These are phyloP conservation scores for Purpureocillium lavendulum DNA, from an alignment of 2,329 filamentous ascomycete species.

Conservation along the genomic window DNA sequence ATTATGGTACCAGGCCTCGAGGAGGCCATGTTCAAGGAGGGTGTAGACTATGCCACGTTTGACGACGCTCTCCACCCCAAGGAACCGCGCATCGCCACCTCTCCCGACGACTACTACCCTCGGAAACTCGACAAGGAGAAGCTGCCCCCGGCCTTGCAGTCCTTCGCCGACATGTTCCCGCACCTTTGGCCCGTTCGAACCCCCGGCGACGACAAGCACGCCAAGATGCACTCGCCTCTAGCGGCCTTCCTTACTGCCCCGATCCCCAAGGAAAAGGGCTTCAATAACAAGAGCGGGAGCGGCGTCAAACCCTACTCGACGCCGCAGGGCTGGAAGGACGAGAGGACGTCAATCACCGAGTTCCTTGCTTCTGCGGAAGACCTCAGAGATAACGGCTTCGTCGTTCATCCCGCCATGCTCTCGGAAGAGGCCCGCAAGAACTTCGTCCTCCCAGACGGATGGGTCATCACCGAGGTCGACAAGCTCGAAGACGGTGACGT, in stretches of 20 bases:
- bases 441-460: slow-evolving; percentile 56
- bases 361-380: slow-evolving; percentile 68
- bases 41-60: slow-evolving; percentile 40
- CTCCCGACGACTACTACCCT: slow-evolving; percentile 54
- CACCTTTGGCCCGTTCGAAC: slow-evolving; percentile 86
- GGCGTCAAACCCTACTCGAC: slow-evolving; percentile 53
- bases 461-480: slow-evolving; percentile 71
- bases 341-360: slow-evolving; percentile 72
- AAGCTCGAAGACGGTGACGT: slow-evolving; percentile 58
- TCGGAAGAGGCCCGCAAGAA: slow-evolving; percentile 46
- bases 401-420: slow-evolving; percentile 72
- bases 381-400: slow-evolving; percentile 74
- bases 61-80: slow-evolving; percentile 25
- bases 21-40: slow-evolving; percentile 74
- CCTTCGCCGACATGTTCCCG: slow-evolving; percentile 73
- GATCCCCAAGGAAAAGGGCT: slow-evolving; percentile 56
- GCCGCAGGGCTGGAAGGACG: slow-evolving; percentile 60
- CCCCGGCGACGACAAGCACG: slow-evolving; percentile 74
- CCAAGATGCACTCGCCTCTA: slow-evolving; percentile 78
- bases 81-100: slow-evolving; percentile 22
- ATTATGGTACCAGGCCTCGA: slow-evolving; percentile 91
- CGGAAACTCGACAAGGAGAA: slow-evolving; percentile 40
- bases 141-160: slow-evolving; percentile 47
- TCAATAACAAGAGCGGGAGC: slow-evolving; percentile 39
- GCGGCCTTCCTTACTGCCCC: slow-evolving; percentile 75